Base-by-base conservation (phyloP, 2,329 filamentous ascomycete genomes). In the Coniochaeta sp. region DNA sequence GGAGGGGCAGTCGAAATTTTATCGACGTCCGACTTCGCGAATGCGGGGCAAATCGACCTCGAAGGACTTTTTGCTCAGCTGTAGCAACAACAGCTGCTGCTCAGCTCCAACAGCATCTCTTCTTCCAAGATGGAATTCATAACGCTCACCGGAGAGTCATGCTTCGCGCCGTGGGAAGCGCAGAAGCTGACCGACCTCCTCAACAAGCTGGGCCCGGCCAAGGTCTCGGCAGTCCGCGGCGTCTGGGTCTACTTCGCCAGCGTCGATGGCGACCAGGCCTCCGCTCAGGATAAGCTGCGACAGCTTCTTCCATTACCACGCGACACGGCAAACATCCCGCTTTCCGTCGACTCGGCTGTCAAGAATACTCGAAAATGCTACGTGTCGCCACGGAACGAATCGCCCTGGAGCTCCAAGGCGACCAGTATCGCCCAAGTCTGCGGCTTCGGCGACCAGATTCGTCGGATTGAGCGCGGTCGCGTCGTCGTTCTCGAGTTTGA, bases 401-500 rank as follows among this genome's bases (percentile, higher is more conserved):
- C 93, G 44, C 95, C 95, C 71, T 99, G 95, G 95, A 97, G 92
- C 76, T 96, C 93, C 60, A 93, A 97, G 74, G 93, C 93, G 31
- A 96, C 93, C 55, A 93, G 87, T 72, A 97, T 98, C 72, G 89
- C 93, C 59, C 87, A 95, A 66, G 93, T 97, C 34, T 98, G 93
- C 72, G 93, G 90, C 28, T 79, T 98, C 62, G 85, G 87, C 67
- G 78, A 82, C 47, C 75, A 85, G 59, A 82, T 89, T 33, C 83
- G 88, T 70, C 88, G 93, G 61, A 90, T 98, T 66, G 95, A 99
- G 77, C 86, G 92, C 67, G 95, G 93, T 58, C 85, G 95, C 68
- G 83, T 89, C 67, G 82, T 98, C 63, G 88, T 87, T 67, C 81
- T 89, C 67, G 80, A 78, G 65, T 86, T 88, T 71, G 83, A 85